Conservation (phyloP, 495 filamentous ascomycete genomes). For the Symbiotaphrina buchneri region DNA sequence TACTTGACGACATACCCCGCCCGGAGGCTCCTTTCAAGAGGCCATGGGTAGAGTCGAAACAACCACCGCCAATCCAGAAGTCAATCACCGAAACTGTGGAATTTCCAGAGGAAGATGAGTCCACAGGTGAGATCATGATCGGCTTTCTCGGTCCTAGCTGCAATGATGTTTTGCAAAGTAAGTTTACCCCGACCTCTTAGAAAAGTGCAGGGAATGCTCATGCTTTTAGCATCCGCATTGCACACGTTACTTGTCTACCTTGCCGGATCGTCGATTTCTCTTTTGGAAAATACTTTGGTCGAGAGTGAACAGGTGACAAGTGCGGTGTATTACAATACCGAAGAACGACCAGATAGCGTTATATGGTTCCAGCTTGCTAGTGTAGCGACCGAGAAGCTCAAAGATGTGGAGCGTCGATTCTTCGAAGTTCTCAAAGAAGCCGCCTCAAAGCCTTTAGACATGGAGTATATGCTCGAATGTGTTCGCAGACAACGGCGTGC, state of each 20-base stretch:
- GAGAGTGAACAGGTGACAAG: constrained; percentile 86
- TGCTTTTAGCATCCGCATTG: constrained; percentile 33
- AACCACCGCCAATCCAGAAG: constrained; percentile 43
- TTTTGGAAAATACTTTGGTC: constrained; percentile 79
- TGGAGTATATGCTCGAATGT: constrained; percentile 74
- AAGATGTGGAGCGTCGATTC: constrained; percentile 61
- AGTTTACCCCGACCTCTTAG: constrained; percentile 8
- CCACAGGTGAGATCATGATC: constrained; percentile 63
- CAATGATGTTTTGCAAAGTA: constrained; percentile 32
- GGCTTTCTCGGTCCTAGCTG: constrained; percentile 69
- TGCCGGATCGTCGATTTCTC: constrained; percentile 73
- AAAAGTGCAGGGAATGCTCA: constrained; percentile 1
- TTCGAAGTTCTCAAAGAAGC: constrained; percentile 66
- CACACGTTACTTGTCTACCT: constrained; percentile 64
- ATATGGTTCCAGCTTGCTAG: constrained; percentile 66
- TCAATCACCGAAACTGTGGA: constrained; percentile 55
- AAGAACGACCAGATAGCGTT: constrained; percentile 55
- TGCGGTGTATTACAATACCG: constrained; percentile 50
- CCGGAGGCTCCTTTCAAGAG: constrained; percentile 56
- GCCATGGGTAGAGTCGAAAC: constrained; percentile 76
- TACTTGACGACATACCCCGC: constrained; percentile 57
- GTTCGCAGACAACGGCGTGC: constrained; percentile 55
- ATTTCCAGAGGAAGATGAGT: constrained; percentile 95
- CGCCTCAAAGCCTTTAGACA: constrained; percentile 56
- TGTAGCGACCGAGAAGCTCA: constrained; percentile 70